phyloP scores from a whole-genome alignment of 176 grass and related monocot genomes.

The Zoysia pacifica region DNA sequence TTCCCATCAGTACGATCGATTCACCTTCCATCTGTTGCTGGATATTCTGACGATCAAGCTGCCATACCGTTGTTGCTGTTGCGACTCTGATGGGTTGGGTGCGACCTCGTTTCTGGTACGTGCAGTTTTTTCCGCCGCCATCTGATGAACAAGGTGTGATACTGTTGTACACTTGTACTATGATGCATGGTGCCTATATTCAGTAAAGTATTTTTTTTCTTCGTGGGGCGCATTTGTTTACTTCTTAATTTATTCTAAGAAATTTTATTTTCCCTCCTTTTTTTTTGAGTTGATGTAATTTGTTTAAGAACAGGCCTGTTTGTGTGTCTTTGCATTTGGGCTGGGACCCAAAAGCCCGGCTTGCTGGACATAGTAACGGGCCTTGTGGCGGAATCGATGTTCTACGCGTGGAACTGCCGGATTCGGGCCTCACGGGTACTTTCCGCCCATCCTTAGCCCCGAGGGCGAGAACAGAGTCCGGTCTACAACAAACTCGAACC shows the following conservation, averaged over 20 bases:
- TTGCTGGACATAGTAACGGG: background rate
- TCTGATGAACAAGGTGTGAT: constrained; percentile 31
- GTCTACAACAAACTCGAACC: background rate
- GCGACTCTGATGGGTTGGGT: constrained; percentile 14
- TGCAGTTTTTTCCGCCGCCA: constrained; percentile 41
- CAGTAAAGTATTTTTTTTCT: background rate
- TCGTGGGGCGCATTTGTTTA: no score
- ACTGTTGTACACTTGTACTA: background rate
- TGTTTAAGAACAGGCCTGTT: no score
- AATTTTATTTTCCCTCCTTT: no score
- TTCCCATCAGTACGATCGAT: background rate
- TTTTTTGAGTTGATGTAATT: no score
- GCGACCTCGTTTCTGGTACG: constrained; percentile 46
- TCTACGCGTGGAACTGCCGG: constrained; percentile 22
- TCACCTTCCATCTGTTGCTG: background rate
- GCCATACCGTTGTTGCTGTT: background rate
- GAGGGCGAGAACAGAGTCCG: constrained; percentile 22
- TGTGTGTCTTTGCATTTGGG: background rate
- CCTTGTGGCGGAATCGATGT: background rate
- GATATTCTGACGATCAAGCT: background rate
- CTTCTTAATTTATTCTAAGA: no score
- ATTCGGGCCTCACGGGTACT: constrained; percentile 50
- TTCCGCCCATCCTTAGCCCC: constrained; percentile 29
- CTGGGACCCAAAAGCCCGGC: background rate
- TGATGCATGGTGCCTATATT: background rate